Evolutionary conservation across 78 protist genomes (phyloP), one percentile per base, ranked within the genome.

Genomic region (Monosiga brevicollis): DNA sequence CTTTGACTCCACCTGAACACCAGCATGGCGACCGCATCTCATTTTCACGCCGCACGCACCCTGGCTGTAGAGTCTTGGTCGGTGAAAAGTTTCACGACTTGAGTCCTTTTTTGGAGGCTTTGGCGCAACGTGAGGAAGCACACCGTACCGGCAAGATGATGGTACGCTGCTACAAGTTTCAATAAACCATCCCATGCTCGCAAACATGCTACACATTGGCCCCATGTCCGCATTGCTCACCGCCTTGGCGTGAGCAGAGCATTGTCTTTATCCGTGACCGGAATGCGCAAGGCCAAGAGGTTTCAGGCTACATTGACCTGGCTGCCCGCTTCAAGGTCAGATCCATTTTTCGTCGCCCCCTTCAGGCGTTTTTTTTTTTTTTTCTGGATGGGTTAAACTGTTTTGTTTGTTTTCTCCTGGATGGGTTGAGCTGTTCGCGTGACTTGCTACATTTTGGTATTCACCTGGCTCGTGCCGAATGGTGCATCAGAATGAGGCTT

Each of bases 231-330:
- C 79, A 37, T 23, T 20, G 29, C 6, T 49, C 29, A n/a, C 15
- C 36, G 79, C 40, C 6, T 40, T 25, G 23, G 20, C 79, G 39
- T 37, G 49, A 25, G 24, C 73, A 73, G 54, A 79, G 89, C 24
- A 92, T 95, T 79, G 81, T 95, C 74, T 95, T 93, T 86, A 88
- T 95, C 80, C 82, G 98, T n/a, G 92, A 87, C 80, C 23, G 26
- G 22, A 91, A 93, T 84, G 6, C 71, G 0, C 86, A 87, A 77
- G 94, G 94, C 22, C 62, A 95, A 79, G 98, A 95, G 80, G 84
- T 92, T 76, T 78, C 89, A 29, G 94, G 96, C 6, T 95, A 92
- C 89, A 90, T 95, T 24, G 98, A 95, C 90, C 93, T 87, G 42
- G 98, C 90, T 0, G 93, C 90, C 20, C 90, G 98, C 23, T 84